phyloP scores from a whole-genome alignment of 495 filamentous ascomycete genomes.

The Cetradonia linearis region DNA sequence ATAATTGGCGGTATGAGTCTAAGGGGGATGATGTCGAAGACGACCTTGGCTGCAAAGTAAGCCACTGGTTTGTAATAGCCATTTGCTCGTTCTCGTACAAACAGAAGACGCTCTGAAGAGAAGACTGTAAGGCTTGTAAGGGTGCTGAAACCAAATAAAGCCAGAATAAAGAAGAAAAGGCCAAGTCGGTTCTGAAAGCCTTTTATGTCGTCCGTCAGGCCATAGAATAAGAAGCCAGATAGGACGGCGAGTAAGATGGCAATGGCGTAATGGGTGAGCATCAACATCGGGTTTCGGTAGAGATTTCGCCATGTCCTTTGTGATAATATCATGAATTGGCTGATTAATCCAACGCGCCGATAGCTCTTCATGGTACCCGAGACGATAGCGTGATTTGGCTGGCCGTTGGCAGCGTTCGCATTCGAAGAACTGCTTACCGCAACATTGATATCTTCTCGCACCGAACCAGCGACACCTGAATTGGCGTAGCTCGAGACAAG shows the following conservation, averaged over 20 bases:
- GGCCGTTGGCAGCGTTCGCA: conserved; percentile 60
- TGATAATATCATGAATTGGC: conserved; percentile 84
- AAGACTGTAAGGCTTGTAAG: conserved; percentile 91
- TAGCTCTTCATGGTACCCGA: conserved; percentile 62
- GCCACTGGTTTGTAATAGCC: conserved; percentile 95
- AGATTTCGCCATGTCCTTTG: conserved; percentile 93
- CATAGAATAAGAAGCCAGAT: conserved; percentile 92
- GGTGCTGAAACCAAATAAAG: conserved; percentile 93
- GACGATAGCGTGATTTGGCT: conserved; percentile 38
- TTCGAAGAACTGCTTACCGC: conserved; percentile 48
- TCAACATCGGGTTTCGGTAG: conserved; percentile 94
- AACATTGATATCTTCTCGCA: conserved; percentile 71
- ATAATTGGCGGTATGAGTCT: conserved; percentile 91
- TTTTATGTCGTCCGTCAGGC: conserved; percentile 85
- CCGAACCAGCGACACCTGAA: conserved; percentile 67
- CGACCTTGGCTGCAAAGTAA: conserved; percentile 90
- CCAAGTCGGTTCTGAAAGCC: conserved; percentile 99
- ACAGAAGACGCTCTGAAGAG: conserved; percentile 80
- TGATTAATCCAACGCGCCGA: conserved; percentile 60
- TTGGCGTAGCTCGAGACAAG: conserved; percentile 63
- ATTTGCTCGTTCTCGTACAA: conserved; percentile 90
- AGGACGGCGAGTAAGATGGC: conserved; percentile 90
- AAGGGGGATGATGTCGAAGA: conserved; percentile 91
- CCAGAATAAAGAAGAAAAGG: conserved; percentile 94
- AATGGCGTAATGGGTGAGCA: conserved; percentile 99